These are phyloP conservation scores for Cladosporium sp. DNA, from an alignment of 2,329 filamentous ascomycete genomes.

Conservation along the genomic window DNA sequence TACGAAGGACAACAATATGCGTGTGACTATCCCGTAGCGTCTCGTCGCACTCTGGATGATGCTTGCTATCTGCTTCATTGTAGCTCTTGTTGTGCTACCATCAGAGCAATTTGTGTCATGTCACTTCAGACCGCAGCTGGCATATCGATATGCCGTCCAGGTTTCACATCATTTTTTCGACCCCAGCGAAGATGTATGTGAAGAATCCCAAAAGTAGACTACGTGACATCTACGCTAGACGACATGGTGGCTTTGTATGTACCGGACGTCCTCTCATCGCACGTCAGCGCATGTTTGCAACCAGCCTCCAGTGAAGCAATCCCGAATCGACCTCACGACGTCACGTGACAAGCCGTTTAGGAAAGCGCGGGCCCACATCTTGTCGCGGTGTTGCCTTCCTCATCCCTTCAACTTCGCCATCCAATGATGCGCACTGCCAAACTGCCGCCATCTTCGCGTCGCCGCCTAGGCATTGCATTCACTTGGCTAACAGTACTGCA, in stretches of 20 bases:
- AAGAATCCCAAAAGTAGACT: neutral
- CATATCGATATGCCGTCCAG: neutral
- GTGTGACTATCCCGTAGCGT: constrained; percentile 2
- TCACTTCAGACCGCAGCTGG: neutral
- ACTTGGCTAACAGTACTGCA: neutral
- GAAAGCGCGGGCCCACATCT: constrained; percentile 15
- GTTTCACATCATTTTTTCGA: neutral
- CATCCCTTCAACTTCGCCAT: constrained; percentile 6
- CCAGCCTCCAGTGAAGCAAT: neutral
- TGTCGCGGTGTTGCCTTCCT: constrained; percentile 10
- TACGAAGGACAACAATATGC: constrained; percentile 8
- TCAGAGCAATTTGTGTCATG: neutral
- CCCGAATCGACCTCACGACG: neutral
- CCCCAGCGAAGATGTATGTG: neutral
- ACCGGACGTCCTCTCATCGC: neutral
- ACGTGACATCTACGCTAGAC: neutral
- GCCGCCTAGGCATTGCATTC: neutral
- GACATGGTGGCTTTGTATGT: neutral
- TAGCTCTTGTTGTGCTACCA: neutral
- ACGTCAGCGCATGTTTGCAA: neutral
- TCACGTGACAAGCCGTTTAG: constrained; percentile 15
- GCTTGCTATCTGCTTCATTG: neutral
- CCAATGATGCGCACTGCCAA: neutral
- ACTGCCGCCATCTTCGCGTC: neutral
- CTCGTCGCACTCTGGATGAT: neutral